Base-by-base conservation (phyloP, 177 flowering plant species). In the Tripterygium wilfordii region DNA sequence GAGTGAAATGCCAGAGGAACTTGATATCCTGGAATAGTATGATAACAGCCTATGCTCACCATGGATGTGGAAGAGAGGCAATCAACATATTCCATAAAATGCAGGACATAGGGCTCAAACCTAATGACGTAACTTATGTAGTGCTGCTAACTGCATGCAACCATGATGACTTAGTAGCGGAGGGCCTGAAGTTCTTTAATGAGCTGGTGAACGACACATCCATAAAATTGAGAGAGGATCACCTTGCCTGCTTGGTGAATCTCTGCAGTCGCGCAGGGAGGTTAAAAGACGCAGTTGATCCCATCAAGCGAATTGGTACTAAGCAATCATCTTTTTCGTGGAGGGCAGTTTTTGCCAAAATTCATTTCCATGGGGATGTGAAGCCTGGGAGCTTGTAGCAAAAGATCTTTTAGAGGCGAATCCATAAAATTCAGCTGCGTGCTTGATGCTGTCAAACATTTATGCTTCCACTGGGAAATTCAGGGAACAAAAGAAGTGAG, bases 111-210 rank as follows among this genome's bases (percentile, higher is more conserved):
- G 67, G 69, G 13, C 29, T 61, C 32, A 53, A 50, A 45, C 63
- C 69, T 23, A 29, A 61, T 43, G 70, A 54, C 42, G 61, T 51
- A 3, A 65, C 70, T 21, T 65, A 61, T 33, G 49, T 69, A 25
- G 74, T 48, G 19, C 42, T 69, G 45, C 67, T 69, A 31, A 49
- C 74, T 10, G 74, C 70, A 0, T 69, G 74, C 35, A 65, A 70
- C 38, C 69, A 61, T 38, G 56, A 67, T 35, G 74, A 70, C 22
- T 57, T 69, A 40, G 67, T 69, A 22, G 64, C 61, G 3, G 67
- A 69, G 50, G 74, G 74, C 8, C 55, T 65, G 18, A n/a, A 49
- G 30, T 61, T 38, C 44, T 69, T 64, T 31, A 29, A 56, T 25
- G 41, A 57, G 46, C 69, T 68, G 19, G 29, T 37, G 29, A 48